Evolutionary conservation across 2,329 filamentous ascomycete species (phyloP).

Genomic region (Triangularia verruculosa): DNA sequence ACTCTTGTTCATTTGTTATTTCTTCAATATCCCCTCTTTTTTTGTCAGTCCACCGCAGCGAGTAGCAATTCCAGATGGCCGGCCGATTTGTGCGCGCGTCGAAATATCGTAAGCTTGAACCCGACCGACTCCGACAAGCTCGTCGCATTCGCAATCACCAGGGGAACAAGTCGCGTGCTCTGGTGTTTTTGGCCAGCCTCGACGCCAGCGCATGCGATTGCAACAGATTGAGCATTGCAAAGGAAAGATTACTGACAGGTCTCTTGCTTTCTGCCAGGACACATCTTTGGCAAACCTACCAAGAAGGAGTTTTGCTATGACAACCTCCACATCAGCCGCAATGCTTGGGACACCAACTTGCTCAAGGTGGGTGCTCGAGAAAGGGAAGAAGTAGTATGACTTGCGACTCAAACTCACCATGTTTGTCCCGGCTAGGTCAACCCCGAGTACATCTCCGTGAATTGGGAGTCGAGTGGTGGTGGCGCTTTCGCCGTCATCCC

Average conservation of each 20-base stretch:
- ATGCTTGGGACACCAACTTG: slow-evolving; percentile 99
- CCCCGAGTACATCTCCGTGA: slow-evolving; percentile 92
- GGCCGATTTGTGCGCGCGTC: slow-evolving; percentile 66
- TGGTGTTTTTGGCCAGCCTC: background rate
- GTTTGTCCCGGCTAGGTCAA: slow-evolving; percentile 59
- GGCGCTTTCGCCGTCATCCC: slow-evolving; percentile 97
- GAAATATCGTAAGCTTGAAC: slow-evolving; percentile 59
- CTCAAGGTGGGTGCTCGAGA: slow-evolving; percentile 69
- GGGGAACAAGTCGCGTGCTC: slow-evolving; percentile 18
- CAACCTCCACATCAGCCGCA: slow-evolving; percentile 93
- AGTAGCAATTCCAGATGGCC: slow-evolving; percentile 44
- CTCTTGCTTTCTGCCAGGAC: slow-evolving; percentile 58
- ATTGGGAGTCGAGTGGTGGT: slow-evolving; percentile 95
- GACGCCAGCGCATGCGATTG: slow-evolving; percentile 29
- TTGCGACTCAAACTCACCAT: slow-evolving; percentile 17
- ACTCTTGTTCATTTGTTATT: background rate
- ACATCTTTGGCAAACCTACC: slow-evolving; percentile 95
- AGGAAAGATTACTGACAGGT: slow-evolving; percentile 26
- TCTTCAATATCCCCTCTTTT: background rate
- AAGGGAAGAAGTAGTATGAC: background rate
- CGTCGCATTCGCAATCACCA: slow-evolving; percentile 19
- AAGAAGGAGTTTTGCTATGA: slow-evolving; percentile 99
- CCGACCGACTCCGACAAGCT: background rate
- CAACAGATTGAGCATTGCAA: background rate
- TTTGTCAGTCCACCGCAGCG: background rate